Percentiles rank a stretch among this genome's conserved stretches.
These are phyloP conservation scores for Hyphopichia pseudoburtonii DNA, from an alignment of 1,139 yeast genomes.

Conservation along the genomic window DNA sequence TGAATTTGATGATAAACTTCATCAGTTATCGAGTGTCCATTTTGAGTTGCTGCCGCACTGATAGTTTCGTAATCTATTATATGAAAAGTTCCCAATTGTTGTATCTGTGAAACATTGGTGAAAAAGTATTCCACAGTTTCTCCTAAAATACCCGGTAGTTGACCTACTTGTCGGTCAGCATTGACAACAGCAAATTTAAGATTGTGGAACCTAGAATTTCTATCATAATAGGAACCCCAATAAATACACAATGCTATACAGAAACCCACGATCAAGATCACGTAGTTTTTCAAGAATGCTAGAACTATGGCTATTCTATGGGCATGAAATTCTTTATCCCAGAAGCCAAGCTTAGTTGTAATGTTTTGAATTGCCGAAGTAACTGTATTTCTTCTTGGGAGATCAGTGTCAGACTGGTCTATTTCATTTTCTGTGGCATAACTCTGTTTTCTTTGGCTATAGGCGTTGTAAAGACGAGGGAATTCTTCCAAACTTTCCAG, in stretches of 20 bases:
- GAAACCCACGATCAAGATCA: conserved; percentile 24
- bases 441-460: not conserved
- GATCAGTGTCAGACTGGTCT: not conserved
- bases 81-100: conserved; percentile 22
- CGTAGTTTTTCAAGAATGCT: conserved; percentile 23
- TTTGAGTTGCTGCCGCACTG: conserved; percentile 14
- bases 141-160: conserved; percentile 27
- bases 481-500: conserved; percentile 9
- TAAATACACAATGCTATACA: conserved; percentile 25
- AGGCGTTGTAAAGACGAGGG: conserved; percentile 7
- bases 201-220: conserved; percentile 18
- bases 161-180: conserved; percentile 23
- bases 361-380: conserved; percentile 17
- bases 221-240: conserved; percentile 31
- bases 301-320: conserved; percentile 18
- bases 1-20: conserved; percentile 31
- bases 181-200: conserved; percentile 26
- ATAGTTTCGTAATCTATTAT: conserved; percentile 21
- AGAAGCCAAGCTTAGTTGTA: conserved; percentile 22
- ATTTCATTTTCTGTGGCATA: not conserved
- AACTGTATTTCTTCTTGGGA: conserved; percentile 18
- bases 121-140: conserved; percentile 23
- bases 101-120: conserved; percentile 19
- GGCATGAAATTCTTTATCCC: conserved; percentile 28
- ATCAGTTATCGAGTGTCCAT: conserved; percentile 21